A percentile compares a stretch with the other conserved stretches of the same genome.
Evolutionary conservation across 495 filamentous ascomycete species (phyloP).

Genomic region (Apodospora peruviana): DNA sequence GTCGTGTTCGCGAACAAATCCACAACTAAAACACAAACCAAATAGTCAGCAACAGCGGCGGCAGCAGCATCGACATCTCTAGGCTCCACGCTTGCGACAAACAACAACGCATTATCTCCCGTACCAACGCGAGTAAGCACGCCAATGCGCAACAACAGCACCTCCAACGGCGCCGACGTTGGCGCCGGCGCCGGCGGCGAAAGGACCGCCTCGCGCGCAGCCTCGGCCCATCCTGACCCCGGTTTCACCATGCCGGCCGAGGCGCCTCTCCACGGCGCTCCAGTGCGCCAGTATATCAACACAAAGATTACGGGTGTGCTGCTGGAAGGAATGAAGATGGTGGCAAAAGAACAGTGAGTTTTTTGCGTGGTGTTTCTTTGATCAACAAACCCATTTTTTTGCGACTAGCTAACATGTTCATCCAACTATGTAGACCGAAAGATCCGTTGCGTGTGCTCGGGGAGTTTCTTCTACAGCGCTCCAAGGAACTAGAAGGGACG

Average conservation of each 20-base stretch:
- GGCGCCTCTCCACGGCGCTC: slow-evolving; percentile 67
- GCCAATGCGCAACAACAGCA: slow-evolving; percentile 26
- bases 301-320: slow-evolving; percentile 77
- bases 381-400: not conserved
- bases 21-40: too few species aligned
- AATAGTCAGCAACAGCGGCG: not conserved
- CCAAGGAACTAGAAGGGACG: slow-evolving; percentile 61
- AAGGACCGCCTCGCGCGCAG: slow-evolving; percentile 34
- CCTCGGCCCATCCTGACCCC: slow-evolving; percentile 47
- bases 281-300: slow-evolving; percentile 85
- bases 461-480: slow-evolving; percentile 79
- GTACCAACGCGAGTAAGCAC: slow-evolving; percentile 37
- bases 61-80: slow-evolving; percentile 8
- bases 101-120: slow-evolving; percentile 32
- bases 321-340: slow-evolving; percentile 85
- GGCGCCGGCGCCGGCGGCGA: slow-evolving; percentile 13
- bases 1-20: too few species aligned
- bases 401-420: not conserved
- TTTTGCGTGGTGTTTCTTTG: not conserved
- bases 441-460: slow-evolving; percentile 82
- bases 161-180: too few species aligned
- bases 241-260: slow-evolving; percentile 46
- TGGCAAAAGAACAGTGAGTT: slow-evolving; percentile 78
- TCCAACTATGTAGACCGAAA: slow-evolving; percentile 49
- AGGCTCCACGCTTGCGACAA: too few species aligned